Evolutionary conservation across 768 basidiomycete species (phyloP), one percentile per base, ranked within the genome.

Genomic region (Kondoa malvinella): DNA sequence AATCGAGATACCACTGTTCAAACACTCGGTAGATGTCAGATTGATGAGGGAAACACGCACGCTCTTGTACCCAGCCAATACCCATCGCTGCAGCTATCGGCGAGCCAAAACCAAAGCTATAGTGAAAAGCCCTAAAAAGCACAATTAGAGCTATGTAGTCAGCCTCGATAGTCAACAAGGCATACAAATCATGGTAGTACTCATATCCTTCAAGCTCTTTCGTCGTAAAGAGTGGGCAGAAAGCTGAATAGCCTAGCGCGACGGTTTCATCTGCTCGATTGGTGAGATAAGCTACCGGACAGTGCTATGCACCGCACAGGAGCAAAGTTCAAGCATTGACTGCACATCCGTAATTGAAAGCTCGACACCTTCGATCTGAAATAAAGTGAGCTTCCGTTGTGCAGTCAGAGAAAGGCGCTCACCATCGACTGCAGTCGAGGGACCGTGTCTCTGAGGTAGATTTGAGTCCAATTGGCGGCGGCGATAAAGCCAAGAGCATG

Each of bases 251-350:
- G 12, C 77, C 78, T 4, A 79, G 73, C 0, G 78, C 75, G 56
- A 78, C 92, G 21, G 92, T 92, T 87, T 92, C 89, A 71, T 90
- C 91, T 3, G 88, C 84, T 72, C 8, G 21, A 21, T 50, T 21
- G 21, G 12, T 50, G 8, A 8, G 21, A 21, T 50, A 50, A 50
- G 21, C n/a, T 50, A 21, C 40, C 8, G 8, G 40, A 50, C 8
- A 50, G 8, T 50, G 40, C 8, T 8, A 50, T 8, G 40, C 40
- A 8, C 21, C 40, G 40, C 8, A 50, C 40, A 50, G 21, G 40
- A 50, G 40, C 90, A 92, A 77, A 87, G 80, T 31, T 76, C 63
- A 68, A 79, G 78, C 79, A 80, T 80, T 62, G 70, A 16, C 2
- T 16, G 30, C 0, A 87, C 79, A 70, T 91, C 87, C 70, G 85